These are phyloP conservation scores for Penicillium argentinense DNA, from an alignment of 495 filamentous ascomycete genomes.

Conservation along the genomic window DNA sequence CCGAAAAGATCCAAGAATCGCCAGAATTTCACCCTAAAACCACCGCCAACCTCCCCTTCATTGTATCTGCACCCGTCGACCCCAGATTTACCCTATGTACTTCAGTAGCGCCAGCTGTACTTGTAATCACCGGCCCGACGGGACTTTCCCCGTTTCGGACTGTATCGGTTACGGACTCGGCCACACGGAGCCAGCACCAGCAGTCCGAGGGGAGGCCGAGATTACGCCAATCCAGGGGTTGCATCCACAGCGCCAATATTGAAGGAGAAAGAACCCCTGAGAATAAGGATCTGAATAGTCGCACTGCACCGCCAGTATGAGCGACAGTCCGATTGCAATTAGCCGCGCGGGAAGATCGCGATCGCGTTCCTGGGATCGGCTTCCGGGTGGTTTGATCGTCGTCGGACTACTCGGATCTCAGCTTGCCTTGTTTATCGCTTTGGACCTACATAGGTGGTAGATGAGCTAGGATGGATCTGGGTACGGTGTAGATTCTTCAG, in stretches of 20 bases:
- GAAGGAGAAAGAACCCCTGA: no score
- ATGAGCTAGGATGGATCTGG: no score
- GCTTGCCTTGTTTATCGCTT: no score
- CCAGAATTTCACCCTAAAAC: neutral
- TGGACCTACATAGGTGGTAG: no score
- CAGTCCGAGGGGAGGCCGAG: slow-evolving; percentile 2
- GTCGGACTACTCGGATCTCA: no score
- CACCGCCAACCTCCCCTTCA: neutral
- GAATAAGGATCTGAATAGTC: no score
- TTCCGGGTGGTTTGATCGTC: neutral
- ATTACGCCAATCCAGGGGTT: neutral
- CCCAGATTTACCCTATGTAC: no score
- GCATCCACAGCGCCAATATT: no score
- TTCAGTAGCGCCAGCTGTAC: neutral
- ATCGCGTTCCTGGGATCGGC: neutral
- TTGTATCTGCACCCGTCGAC: neutral
- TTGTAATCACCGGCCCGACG: slow-evolving; percentile 8
- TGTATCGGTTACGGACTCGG: slow-evolving; percentile 43
- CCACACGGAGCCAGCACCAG: slow-evolving; percentile 32
- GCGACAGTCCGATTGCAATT: no score
- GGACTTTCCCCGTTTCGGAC: slow-evolving; percentile 9
- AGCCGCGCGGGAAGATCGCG: neutral
- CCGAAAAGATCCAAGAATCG: neutral
- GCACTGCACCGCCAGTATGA: no score
- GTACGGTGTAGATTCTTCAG: no score